phyloP scores from a whole-genome alignment of 1,284 basidiomycete species.

The Tilletia indica region DNA sequence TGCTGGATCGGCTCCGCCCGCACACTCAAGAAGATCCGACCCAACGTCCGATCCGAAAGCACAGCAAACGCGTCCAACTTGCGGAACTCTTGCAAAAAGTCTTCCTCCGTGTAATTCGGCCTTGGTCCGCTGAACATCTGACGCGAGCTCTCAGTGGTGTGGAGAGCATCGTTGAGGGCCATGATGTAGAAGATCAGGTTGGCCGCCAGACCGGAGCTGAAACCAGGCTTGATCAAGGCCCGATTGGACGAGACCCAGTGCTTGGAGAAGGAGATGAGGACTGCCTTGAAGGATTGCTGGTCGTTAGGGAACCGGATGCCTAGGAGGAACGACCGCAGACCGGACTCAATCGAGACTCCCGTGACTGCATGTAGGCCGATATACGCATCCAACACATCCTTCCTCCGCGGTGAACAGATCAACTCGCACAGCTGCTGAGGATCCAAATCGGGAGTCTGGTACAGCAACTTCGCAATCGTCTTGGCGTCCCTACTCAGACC shows the following conservation, averaged over 20 bases:
- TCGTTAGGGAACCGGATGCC: slow-evolving; percentile 70
- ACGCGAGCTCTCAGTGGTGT: slow-evolving; percentile 24
- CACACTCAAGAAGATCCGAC: slow-evolving; percentile 43
- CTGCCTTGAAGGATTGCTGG: slow-evolving; percentile 68
- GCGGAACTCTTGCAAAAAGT: slow-evolving; percentile 42
- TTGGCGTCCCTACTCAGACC: slow-evolving; percentile 50
- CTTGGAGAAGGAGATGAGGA: slow-evolving; percentile 70
- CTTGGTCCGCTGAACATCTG: slow-evolving; percentile 34
- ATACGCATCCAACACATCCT: slow-evolving; percentile 74
- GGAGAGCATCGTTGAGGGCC: slow-evolving; percentile 69
- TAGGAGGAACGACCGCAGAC: slow-evolving; percentile 80
- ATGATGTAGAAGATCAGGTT: slow-evolving; percentile 77
- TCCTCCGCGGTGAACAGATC: slow-evolving; percentile 68
- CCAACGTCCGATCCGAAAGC: slow-evolving; percentile 47
- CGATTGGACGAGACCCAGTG: slow-evolving; percentile 85
- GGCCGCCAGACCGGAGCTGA: slow-evolving; percentile 55
- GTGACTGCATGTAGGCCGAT: slow-evolving; percentile 81
- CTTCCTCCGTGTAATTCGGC: slow-evolving; percentile 27
- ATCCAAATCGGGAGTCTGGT: slow-evolving; percentile 80
- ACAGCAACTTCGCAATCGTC: slow-evolving; percentile 76
- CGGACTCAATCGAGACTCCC: slow-evolving; percentile 80
- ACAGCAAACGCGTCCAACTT: slow-evolving; percentile 36
- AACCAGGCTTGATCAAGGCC: slow-evolving; percentile 33
- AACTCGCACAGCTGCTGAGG: slow-evolving; percentile 78
- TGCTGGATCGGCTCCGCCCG: slow-evolving; percentile 40